phyloP scores from a whole-genome alignment of 331 rosid species.

The Malus hybrid region DNA sequence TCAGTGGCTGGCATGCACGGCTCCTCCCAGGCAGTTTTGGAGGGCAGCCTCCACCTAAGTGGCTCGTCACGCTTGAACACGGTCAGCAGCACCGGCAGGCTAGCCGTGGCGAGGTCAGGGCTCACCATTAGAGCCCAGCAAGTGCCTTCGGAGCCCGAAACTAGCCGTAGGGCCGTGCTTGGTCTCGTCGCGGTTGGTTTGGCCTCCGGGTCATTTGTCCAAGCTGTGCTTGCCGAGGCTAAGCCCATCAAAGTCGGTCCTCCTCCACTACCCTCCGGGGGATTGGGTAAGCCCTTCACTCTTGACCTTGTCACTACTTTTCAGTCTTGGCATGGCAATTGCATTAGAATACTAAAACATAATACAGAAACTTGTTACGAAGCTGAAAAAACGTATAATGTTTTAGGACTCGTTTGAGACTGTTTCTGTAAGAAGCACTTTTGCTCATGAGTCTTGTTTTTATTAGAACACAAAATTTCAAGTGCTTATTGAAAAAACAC shows the following conservation, averaged over 20 bases:
- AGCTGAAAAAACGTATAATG: too few species aligned
- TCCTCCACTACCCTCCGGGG: constrained; percentile 91
- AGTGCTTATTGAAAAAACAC: too few species aligned
- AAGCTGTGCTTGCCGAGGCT: constrained; percentile 82
- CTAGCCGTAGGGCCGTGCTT: constrained; percentile 64
- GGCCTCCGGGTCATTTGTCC: constrained; percentile 72
- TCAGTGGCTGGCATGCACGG: constrained; percentile 78
- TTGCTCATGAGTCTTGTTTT: too few species aligned
- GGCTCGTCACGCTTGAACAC: constrained; percentile 56
- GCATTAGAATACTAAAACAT: background rate
- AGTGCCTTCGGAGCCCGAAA: constrained; percentile 37
- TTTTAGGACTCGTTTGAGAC: too few species aligned
- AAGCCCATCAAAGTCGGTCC: constrained; percentile 76
- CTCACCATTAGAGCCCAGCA: constrained; percentile 59
- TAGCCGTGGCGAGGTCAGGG: constrained; percentile 28
- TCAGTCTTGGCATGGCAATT: background rate
- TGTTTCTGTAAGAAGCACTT: too few species aligned
- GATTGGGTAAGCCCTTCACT: constrained; percentile 56
- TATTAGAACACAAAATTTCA: too few species aligned
- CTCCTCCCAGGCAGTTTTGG: constrained; percentile 66
- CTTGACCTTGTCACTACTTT: background rate
- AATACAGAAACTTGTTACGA: too few species aligned
- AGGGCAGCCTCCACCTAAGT: constrained; percentile 58
- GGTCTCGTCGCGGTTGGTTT: constrained; percentile 81
- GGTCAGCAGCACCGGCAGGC: constrained; percentile 27